phyloP scores from a whole-genome alignment of 306 rosid genomes.

The Hippophae rhamnoides region DNA sequence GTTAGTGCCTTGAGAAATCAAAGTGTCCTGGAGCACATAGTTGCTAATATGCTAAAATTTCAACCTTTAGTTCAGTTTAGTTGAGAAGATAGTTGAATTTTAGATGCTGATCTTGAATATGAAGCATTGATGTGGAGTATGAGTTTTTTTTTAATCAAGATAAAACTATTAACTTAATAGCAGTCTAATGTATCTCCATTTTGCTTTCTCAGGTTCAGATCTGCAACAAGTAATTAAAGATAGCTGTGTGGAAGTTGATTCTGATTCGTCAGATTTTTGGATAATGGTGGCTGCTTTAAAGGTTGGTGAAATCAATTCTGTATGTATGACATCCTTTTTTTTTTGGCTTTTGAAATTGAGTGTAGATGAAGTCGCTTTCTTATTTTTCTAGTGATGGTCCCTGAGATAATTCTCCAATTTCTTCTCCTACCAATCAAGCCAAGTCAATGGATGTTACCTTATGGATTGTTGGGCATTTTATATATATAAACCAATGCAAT shows the following conservation, averaged over 20 bases:
- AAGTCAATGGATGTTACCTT: no score
- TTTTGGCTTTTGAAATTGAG: no score
- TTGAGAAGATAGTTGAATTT: not conserved
- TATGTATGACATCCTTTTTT: not conserved
- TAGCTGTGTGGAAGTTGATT: slow-evolving; percentile 59
- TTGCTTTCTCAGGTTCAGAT: slow-evolving; percentile 14
- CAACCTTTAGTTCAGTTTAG: not conserved
- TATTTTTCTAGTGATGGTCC: no score
- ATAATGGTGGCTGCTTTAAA: slow-evolving; percentile 88
- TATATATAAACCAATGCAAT: no score
- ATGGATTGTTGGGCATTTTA: no score
- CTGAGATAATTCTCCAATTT: no score
- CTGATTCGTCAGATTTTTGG: slow-evolving; percentile 87
- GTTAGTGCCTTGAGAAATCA: not conserved
- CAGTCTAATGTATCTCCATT: not conserved
- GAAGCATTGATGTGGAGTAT: not conserved
- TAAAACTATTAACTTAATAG: not conserved
- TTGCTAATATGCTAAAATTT: not conserved
- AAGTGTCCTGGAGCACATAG: not conserved
- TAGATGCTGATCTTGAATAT: not conserved
- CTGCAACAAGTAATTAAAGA: slow-evolving; percentile 38
- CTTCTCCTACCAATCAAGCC: no score
- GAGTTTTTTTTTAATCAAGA: not conserved
- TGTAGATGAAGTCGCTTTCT: no score
- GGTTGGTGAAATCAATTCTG: slow-evolving; percentile 42